Evolutionary conservation across 345 rosid genomes (phyloP), one percentile per base, ranked within the genome.

Genomic region (Angophora floribunda): DNA sequence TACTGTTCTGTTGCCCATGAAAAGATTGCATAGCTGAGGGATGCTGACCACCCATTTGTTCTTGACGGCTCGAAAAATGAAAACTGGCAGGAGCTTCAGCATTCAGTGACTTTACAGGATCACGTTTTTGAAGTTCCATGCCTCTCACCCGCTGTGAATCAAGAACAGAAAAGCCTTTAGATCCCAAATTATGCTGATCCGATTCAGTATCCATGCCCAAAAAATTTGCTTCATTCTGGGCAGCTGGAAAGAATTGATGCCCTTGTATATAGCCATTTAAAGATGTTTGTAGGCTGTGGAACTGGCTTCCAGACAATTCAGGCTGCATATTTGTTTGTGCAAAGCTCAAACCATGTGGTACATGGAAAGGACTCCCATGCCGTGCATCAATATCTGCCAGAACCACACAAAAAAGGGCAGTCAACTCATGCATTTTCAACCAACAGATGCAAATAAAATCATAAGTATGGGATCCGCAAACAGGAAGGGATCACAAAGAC

Each of bases 211-310:
- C 95, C 92, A 93, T 59, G 91, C 96, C 99, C 94, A 93, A 87
- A 93, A 93, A 89, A 89, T 94, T 91, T 80, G 93, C 91, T 65
- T 94, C 96, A 93, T 90, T 91, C 89, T 92, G 98, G 93, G 92
- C 92, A 17, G 93, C 84, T 87, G 88, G 95, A 61, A 93, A 85
- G 88, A 67, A 86, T 88, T 89, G 94, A 91, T 93, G 93, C 86
- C 93, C 98, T 85, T 91, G 98, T 91, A 94, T 86, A 90, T 93
- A 95, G 88, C 97, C 98, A 94, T 94, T 97, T 87, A 90, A 70
- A 85, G 92, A 88, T 52, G 93, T 89, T 85, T 91, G 94, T 88
- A 93, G 96, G 85, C 88, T 93, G 89, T 94, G 98, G 50, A 93
- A 89, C 67, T 91, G 95, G 82, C 90, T 90, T 93, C 94, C 93